phyloP scores from a whole-genome alignment of 306 rosid species.

The Fragaria ananassa region DNA sequence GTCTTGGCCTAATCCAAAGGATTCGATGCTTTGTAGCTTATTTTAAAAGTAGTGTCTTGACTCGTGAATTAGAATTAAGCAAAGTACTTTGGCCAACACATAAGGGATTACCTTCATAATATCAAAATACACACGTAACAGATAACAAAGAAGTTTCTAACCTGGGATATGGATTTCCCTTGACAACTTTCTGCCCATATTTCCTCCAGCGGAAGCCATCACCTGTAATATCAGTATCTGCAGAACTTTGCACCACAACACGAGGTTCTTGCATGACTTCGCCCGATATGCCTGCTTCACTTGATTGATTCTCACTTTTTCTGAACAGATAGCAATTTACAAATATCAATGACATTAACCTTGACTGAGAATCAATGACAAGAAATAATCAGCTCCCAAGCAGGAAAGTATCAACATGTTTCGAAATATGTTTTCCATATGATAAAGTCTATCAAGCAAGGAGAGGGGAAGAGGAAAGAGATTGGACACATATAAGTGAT shows the following conservation, averaged over 20 bases:
- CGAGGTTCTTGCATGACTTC: slow-evolving; percentile 57
- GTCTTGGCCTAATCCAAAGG: not conserved
- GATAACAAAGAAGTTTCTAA: slow-evolving; percentile 10
- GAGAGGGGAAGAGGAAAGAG: not conserved
- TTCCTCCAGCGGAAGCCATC: slow-evolving; percentile 98
- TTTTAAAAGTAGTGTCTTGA: not conserved
- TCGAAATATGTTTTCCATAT: not conserved
- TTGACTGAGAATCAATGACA: not conserved
- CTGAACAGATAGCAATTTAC: slow-evolving; percentile 36
- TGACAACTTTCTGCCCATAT: slow-evolving; percentile 95
- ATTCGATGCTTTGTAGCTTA: not conserved
- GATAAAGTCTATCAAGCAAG: not conserved
- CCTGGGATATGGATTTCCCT: slow-evolving; percentile 93
- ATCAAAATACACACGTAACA: not conserved
- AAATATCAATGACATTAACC: slow-evolving; percentile 11
- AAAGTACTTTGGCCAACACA: not conserved
- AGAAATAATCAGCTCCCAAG: not conserved
- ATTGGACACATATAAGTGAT: not conserved
- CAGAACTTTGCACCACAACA: slow-evolving; percentile 53
- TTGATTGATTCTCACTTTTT: slow-evolving; percentile 54
- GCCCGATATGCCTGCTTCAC: slow-evolving; percentile 51
- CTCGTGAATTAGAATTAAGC: not conserved
- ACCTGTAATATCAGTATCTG: slow-evolving; percentile 55
- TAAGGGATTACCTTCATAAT: not conserved
- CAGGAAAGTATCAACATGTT: slow-evolving; percentile 1